phyloP scores from a whole-genome alignment of 352 stramenopile genomes.

The Aphanomyces stellatus region DNA sequence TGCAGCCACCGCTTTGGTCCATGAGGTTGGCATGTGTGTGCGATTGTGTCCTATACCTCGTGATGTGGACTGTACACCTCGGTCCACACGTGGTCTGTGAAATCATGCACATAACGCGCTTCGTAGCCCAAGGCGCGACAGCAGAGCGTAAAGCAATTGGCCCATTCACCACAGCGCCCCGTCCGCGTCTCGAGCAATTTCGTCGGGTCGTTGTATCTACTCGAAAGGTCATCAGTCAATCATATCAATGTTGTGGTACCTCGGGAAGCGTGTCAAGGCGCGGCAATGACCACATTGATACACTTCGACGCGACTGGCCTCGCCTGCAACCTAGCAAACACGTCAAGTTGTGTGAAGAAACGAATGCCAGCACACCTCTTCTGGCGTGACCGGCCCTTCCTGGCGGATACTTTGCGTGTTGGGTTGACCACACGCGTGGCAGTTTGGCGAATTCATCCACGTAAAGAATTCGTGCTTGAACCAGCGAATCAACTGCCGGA shows the following conservation, averaged over 20 bases:
- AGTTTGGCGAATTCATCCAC: constrained; percentile 83
- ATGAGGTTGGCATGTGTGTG: not conserved
- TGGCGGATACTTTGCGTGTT: constrained; percentile 38
- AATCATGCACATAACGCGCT: constrained; percentile 87
- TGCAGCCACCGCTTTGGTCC: constrained; percentile 78
- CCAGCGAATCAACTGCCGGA: constrained; percentile 74
- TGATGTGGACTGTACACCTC: constrained; percentile 82
- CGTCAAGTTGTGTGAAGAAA: not conserved
- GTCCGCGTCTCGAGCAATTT: constrained; percentile 77
- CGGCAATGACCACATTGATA: constrained; percentile 64
- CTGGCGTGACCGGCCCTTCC: constrained; percentile 37
- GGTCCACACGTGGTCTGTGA: constrained; percentile 94
- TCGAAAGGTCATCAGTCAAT: not conserved
- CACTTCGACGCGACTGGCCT: constrained; percentile 78
- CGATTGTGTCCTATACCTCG: constrained; percentile 22
- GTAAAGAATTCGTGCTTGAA: constrained; percentile 89
- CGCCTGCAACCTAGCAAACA: constrained; percentile 22
- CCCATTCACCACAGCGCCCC: constrained; percentile 89
- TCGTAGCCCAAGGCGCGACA: constrained; percentile 86
- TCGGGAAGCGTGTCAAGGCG: constrained; percentile 70
- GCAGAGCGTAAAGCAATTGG: constrained; percentile 90
- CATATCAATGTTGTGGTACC: constrained; percentile 19
- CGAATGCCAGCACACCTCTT: constrained; percentile 32
- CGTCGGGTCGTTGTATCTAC: constrained; percentile 77
- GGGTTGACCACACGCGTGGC: constrained; percentile 36